Percentiles rank a stretch among this genome's conserved stretches.
These are phyloP conservation scores for Aspergillus incahuasiensis DNA, from an alignment of 495 filamentous ascomycete species.

Conservation along the genomic window DNA sequence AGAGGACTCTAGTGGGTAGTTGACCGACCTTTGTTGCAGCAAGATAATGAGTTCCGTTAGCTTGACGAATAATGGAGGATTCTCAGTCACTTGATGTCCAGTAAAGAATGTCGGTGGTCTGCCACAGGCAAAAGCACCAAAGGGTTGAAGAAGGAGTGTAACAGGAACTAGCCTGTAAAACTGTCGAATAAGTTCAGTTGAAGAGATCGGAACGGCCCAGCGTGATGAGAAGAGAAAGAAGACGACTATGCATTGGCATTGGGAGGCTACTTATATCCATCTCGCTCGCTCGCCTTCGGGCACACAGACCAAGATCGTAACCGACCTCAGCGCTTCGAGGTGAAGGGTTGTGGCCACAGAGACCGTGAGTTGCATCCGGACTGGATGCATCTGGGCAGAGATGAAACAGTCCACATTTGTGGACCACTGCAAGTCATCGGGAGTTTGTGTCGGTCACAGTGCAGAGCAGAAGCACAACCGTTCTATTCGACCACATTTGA, in stretches of 20 bases:
- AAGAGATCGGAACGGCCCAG: constrained; percentile 24
- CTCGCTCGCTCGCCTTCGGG: background rate
- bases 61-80: too few species aligned
- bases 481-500: constrained; percentile 9
- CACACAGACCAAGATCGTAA: constrained; percentile 4
- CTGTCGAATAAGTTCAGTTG: constrained; percentile 26
- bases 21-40: too few species aligned
- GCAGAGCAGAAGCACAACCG: background rate
- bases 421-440: background rate
- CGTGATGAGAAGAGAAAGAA: constrained; percentile 17
- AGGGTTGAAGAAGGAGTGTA: constrained; percentile 26
- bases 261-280: constrained; percentile 20
- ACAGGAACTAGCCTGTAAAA: constrained; percentile 33
- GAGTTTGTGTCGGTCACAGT: background rate
- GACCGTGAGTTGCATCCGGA: constrained; percentile 4
- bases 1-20: too few species aligned
- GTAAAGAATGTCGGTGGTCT: too few species aligned
- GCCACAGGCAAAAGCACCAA: constrained; percentile 31
- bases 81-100: too few species aligned
- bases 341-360: constrained; percentile 2
- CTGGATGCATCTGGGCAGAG: constrained; percentile 6
- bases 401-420: constrained; percentile 9
- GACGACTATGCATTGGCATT: constrained; percentile 7
- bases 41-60: too few species aligned
- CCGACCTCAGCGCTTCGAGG: constrained; percentile 4